A percentile compares a stretch with the other conserved stretches of the same genome.
Conservation (phyloP, 2,329 filamentous ascomycete genomes). For the Ceratocystis eucalypticola region DNA sequence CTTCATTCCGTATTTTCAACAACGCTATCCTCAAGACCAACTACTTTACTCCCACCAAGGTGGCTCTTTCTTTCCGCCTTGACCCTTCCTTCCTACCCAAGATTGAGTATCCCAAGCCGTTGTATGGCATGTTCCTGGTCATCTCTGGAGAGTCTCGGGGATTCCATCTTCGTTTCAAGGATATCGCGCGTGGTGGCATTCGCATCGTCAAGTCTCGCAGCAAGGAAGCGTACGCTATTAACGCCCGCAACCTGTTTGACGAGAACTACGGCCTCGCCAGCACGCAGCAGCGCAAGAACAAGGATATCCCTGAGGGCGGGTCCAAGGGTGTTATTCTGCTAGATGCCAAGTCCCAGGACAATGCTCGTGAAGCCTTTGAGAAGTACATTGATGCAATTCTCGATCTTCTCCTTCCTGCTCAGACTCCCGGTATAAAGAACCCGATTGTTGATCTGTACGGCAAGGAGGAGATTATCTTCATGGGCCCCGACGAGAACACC, state of each 20-base stretch:
- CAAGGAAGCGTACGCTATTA: constrained; percentile 91
- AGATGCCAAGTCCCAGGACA: constrained; percentile 87
- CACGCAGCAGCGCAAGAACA: constrained; percentile 99
- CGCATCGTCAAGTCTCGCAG: constrained; percentile 97
- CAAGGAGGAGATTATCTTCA: constrained; percentile 92
- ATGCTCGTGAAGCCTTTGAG: constrained; percentile 83
- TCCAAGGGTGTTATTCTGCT: constrained; percentile 96
- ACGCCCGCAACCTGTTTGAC: constrained; percentile 89
- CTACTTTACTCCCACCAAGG: constrained; percentile 93
- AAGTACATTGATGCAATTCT: constrained; percentile 99
- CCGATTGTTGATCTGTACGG: constrained; percentile 91
- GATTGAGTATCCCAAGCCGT: constrained; percentile 80
- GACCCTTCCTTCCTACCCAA: constrained; percentile 79
- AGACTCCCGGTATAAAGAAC: constrained; percentile 95
- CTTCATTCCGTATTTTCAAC: constrained; percentile 92
- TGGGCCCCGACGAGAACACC: constrained; percentile 98
- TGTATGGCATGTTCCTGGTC: constrained; percentile 98
- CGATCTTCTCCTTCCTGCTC: constrained; percentile 78
- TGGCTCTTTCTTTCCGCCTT: constrained; percentile 89
- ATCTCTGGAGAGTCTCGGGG: constrained; percentile 94
- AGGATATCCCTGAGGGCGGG: constrained; percentile 95
- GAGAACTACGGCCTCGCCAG: constrained; percentile 98
- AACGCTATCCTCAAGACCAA: constrained; percentile 89
- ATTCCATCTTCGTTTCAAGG: constrained; percentile 93
- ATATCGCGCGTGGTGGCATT: constrained; percentile 92